These are phyloP conservation scores for Cordyceps cateniannulata DNA, from an alignment of 2,329 filamentous ascomycete genomes.

Conservation along the genomic window DNA sequence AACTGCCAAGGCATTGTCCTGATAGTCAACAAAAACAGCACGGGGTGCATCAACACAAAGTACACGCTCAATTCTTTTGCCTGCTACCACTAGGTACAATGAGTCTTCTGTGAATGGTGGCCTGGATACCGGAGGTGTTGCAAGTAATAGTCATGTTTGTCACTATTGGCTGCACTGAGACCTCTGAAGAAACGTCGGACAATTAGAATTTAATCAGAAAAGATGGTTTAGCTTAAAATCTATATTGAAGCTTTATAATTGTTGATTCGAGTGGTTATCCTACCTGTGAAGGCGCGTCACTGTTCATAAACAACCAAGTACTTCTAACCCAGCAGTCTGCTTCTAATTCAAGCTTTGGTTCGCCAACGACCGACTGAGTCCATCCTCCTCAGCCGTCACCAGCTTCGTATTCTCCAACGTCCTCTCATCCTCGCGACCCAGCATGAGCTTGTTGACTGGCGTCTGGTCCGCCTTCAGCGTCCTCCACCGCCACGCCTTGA, in stretches of 20 bases:
- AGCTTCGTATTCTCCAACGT: not conserved
- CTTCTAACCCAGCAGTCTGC: no score
- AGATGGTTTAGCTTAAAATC: not conserved
- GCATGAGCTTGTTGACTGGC: slow-evolving; percentile 2
- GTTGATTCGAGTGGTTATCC: no score
- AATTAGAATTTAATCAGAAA: no score
- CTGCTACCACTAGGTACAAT: not conserved
- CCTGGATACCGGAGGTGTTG: not conserved
- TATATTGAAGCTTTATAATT: not conserved
- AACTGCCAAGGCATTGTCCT: no score
- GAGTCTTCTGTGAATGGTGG: not conserved
- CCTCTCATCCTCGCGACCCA: not conserved
- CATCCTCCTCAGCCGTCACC: not conserved
- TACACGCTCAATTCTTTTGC: not conserved
- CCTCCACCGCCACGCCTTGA: slow-evolving; percentile 20
- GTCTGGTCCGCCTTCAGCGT: not conserved
- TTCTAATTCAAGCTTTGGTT: not conserved
- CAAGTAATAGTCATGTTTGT: no score
- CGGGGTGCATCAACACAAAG: not conserved
- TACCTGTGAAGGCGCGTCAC: no score
- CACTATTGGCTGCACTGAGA: no score
- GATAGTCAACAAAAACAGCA: not conserved
- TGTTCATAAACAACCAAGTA: no score
- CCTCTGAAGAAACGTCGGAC: no score
- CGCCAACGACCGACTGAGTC: not conserved